Conservation (phyloP, 2,329 filamentous ascomycete species). For the Claviceps maximensis region DNA sequence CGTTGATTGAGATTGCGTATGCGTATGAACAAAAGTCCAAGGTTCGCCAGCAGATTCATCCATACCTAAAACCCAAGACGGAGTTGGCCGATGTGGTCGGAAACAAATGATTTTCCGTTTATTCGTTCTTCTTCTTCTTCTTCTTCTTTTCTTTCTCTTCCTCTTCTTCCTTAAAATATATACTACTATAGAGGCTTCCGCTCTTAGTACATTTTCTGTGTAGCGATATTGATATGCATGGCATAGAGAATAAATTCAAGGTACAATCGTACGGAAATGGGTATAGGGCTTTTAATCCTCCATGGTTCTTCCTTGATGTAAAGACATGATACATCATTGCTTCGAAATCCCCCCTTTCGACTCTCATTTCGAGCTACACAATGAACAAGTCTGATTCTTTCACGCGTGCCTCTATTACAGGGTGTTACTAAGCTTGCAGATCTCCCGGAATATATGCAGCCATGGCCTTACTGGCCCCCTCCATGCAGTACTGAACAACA, state of each 20-base stretch:
- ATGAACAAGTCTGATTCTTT: neutral
- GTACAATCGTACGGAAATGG: no score
- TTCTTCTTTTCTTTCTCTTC: no score
- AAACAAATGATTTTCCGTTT: no score
- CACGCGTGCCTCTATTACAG: neutral
- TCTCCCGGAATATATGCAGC: slow-evolving; percentile 44
- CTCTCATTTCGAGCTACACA: neutral
- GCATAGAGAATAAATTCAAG: neutral
- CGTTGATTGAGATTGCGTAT: no score
- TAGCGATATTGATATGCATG: neutral
- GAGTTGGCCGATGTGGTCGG: no score
- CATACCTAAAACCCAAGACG: no score
- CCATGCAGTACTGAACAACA: slow-evolving; percentile 82
- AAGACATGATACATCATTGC: neutral
- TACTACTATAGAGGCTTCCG: no score
- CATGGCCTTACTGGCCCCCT: slow-evolving; percentile 74
- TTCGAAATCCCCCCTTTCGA: neutral
- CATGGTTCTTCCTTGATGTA: neutral
- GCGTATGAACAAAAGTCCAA: no score
- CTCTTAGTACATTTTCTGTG: no score
- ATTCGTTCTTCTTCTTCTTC: no score
- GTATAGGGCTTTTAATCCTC: neutral
- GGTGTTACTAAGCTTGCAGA: neutral
- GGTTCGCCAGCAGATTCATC: no score
- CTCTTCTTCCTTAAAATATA: no score